Evolutionary conservation across 257 asterid species (phyloP).

Genomic region (Rauvolfia tetraphylla): DNA sequence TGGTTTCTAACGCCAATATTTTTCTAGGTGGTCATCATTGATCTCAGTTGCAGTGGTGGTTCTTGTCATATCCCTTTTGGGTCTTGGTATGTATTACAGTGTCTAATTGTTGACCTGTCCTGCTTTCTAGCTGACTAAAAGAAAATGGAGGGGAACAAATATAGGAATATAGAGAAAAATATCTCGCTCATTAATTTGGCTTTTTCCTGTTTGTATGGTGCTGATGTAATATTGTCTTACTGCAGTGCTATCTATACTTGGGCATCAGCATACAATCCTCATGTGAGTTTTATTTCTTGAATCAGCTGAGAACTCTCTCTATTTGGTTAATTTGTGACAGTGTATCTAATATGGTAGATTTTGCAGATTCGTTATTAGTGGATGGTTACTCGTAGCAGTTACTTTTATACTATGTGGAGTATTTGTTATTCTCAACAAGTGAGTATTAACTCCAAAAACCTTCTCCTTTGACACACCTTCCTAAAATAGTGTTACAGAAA

Average conservation of each 20-base stretch:
- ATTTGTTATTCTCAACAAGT: constrained; percentile 78
- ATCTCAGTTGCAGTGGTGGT: constrained; percentile 68
- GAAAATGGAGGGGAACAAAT: not conserved
- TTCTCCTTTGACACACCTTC: not conserved
- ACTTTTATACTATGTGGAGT: constrained; percentile 87
- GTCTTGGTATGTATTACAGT: constrained; percentile 64
- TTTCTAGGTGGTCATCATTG: constrained; percentile 65
- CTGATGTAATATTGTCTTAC: not conserved
- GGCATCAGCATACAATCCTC: constrained; percentile 71
- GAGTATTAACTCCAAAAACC: constrained; percentile 21
- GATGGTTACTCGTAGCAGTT: constrained; percentile 88
- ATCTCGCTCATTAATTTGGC: not conserved
- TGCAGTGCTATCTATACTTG: constrained; percentile 76
- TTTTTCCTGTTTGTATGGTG: constrained; percentile 15
- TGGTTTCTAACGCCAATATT: constrained; percentile 12
- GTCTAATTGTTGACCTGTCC: not conserved
- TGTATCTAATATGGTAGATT: not conserved
- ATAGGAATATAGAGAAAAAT: not conserved
- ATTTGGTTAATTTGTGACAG: not conserved
- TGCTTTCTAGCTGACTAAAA: not conserved
- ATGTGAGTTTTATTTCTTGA: constrained; percentile 45
- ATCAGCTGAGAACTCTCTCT: not conserved
- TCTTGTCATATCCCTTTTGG: constrained; percentile 77
- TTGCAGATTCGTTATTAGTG: constrained; percentile 83
- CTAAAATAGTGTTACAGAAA: not conserved